phyloP scores from a whole-genome alignment of 345 rosid species.

The Ceriops tagal region DNA sequence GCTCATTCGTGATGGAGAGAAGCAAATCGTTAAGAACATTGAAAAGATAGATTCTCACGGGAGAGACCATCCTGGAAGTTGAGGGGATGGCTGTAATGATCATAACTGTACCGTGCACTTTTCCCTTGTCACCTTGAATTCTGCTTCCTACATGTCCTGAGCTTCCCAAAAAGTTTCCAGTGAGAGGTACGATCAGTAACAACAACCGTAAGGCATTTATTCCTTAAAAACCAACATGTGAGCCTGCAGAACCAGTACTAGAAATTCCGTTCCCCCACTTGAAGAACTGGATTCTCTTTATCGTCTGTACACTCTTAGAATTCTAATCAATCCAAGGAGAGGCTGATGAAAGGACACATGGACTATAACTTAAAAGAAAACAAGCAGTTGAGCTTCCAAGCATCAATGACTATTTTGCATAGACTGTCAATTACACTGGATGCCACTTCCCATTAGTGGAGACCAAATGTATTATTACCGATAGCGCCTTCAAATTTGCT shows the following conservation, averaged over 20 bases:
- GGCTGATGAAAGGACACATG: background rate
- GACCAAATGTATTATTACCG: background rate
- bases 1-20: background rate
- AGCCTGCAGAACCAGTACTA: constrained; percentile 11
- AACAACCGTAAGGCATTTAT: constrained; percentile 5
- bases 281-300: constrained; percentile 24
- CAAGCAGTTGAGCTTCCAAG: constrained; percentile 11
- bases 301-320: background rate
- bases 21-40: background rate
- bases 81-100: constrained; percentile 31
- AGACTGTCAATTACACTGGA: background rate
- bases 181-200: constrained; percentile 9
- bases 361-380: background rate
- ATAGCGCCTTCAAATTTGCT: background rate
- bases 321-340: background rate
- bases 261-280: constrained; percentile 23
- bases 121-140: constrained; percentile 21
- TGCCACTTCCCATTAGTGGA: constrained; percentile 14
- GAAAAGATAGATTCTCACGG: background rate
- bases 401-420: constrained; percentile 6
- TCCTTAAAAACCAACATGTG: constrained; percentile 14
- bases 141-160: constrained; percentile 25
- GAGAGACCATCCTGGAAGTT: constrained; percentile 33
- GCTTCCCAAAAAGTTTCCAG: constrained; percentile 22
- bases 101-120: constrained; percentile 27